These are phyloP conservation scores for Tritrichomonas musculus DNA, from an alignment of 208 protist genomes.

Conservation along the genomic window DNA sequence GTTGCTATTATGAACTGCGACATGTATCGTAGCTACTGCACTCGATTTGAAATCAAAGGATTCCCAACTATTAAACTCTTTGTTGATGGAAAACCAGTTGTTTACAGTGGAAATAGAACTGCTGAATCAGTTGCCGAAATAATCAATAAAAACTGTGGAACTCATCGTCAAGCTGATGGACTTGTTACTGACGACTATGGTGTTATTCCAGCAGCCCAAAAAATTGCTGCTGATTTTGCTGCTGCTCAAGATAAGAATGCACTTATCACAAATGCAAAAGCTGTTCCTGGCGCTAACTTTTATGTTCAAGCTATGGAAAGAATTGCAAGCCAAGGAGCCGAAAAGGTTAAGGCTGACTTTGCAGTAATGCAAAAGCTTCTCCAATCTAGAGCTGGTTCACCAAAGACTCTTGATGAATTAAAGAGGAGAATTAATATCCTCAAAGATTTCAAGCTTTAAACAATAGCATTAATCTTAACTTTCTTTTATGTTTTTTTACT, in stretches of 20 bases:
- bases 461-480: no score
- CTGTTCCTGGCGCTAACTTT: background rate
- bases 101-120: background rate
- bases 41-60: background rate
- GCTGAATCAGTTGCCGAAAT: background rate
- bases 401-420: background rate
- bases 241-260: background rate
- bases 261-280: background rate
- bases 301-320: conserved; percentile 1
- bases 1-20: background rate
- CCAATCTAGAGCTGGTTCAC: background rate
- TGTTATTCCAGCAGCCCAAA: background rate
- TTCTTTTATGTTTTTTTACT: no score
- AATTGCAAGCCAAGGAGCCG: background rate
- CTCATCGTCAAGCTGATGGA: background rate
- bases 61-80: conserved; percentile 21
- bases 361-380: background rate
- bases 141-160: conserved; percentile 6
- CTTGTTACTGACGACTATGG: background rate
- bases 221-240: background rate
- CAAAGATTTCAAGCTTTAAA: background rate
- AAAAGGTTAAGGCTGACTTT: background rate
- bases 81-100: background rate
- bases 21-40: background rate
- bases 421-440: background rate